These are phyloP conservation scores for Lecanosticta acicola DNA, from an alignment of 2,329 filamentous ascomycete genomes.

Conservation along the genomic window DNA sequence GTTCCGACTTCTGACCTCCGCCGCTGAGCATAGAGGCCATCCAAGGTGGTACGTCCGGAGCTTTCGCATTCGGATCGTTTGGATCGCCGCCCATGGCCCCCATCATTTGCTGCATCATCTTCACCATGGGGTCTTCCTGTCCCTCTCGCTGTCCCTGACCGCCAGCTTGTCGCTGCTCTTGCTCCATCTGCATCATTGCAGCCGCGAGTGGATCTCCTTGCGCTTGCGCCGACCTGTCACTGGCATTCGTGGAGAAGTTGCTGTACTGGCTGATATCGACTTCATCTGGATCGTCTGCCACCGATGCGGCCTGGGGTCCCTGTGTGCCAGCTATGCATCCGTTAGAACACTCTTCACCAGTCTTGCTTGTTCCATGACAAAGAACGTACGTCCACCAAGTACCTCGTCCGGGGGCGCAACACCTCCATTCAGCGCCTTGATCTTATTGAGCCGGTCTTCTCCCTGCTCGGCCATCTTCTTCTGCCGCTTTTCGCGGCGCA, in stretches of 20 bases:
- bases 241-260: constrained; percentile 15
- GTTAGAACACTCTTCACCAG: constrained; percentile 7
- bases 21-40: constrained; percentile 42
- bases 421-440: constrained; percentile 60
- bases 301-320: constrained; percentile 32
- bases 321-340: constrained; percentile 22
- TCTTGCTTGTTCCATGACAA: background rate
- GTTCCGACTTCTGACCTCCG: constrained; percentile 27
- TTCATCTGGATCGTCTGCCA: constrained; percentile 60
- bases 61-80: constrained; percentile 36
- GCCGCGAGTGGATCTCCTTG: constrained; percentile 25
- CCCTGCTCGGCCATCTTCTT: constrained; percentile 72
- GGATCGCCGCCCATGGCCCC: constrained; percentile 30
- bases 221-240: constrained; percentile 6
- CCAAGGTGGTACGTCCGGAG: constrained; percentile 41
- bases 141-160: constrained; percentile 6
- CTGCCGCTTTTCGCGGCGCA: constrained; percentile 72
- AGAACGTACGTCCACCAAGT: constrained; percentile 24
- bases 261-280: constrained; percentile 55
- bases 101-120: constrained; percentile 63
- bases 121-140: constrained; percentile 62
- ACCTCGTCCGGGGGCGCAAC: constrained; percentile 30
- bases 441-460: constrained; percentile 64
- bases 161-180: constrained; percentile 22
- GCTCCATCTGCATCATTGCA: constrained; percentile 30